These are phyloP conservation scores for Hypoxylon sp. DNA, from an alignment of 2,329 filamentous ascomycete genomes.

Conservation along the genomic window DNA sequence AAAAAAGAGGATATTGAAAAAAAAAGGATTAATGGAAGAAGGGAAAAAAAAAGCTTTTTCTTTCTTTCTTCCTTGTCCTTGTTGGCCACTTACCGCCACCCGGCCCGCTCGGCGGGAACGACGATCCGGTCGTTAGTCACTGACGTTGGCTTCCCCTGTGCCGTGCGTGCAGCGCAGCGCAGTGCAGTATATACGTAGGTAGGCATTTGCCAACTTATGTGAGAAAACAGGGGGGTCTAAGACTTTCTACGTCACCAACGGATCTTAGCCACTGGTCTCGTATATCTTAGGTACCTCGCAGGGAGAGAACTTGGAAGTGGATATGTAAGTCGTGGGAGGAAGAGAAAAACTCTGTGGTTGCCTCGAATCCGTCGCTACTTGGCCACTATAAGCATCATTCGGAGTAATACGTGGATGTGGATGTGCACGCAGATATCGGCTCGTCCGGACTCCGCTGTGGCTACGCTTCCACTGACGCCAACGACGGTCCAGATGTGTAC, in stretches of 20 bases:
- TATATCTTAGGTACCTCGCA: not conserved
- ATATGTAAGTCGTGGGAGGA: not conserved
- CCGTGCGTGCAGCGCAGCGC: constrained; percentile 3
- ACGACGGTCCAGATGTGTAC: not conserved
- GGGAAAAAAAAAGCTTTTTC: constrained; percentile 3
- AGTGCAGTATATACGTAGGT: not conserved
- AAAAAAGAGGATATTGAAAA: constrained; percentile 3
- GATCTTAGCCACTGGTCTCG: constrained; percentile 8
- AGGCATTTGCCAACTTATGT: not conserved
- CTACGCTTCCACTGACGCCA: not conserved
- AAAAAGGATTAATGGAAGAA: too few species aligned
- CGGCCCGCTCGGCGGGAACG: constrained; percentile 16
- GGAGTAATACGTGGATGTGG: constrained; percentile 12
- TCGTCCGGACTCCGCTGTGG: constrained; percentile 18
- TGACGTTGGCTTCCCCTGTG: constrained; percentile 9
- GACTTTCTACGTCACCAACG: constrained; percentile 15
- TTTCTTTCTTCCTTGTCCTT: not conserved
- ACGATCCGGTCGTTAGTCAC: constrained; percentile 20
- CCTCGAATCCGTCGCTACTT: constrained; percentile 11
- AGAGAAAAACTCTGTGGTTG: not conserved
- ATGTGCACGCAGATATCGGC: constrained; percentile 6
- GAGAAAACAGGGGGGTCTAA: not conserved
- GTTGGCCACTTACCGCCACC: constrained; percentile 18
- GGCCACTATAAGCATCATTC: constrained; percentile 13
- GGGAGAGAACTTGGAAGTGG: not conserved